Percentiles rank a stretch among this genome's conserved stretches.
These are phyloP conservation scores for Proteromonas lacertae DNA, from an alignment of 352 stramenopile species.

Conservation along the genomic window DNA sequence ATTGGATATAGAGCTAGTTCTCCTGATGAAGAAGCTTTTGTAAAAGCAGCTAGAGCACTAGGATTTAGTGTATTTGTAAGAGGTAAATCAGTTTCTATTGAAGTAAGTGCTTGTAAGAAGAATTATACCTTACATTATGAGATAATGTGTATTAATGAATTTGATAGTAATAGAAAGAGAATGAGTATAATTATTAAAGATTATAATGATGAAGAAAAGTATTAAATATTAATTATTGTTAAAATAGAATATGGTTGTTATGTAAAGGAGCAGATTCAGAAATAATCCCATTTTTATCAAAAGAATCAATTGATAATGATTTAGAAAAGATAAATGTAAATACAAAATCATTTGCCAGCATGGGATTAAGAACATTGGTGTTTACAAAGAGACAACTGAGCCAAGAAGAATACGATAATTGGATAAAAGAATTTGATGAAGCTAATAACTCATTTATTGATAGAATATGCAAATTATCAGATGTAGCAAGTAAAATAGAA, in stretches of 20 bases:
- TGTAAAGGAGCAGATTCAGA: slow-evolving; percentile 41
- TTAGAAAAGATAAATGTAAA: slow-evolving; percentile 24
- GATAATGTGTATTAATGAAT: slow-evolving; percentile 80
- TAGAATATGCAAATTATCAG: slow-evolving; percentile 13
- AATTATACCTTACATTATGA: slow-evolving; percentile 27
- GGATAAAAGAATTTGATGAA: slow-evolving; percentile 3
- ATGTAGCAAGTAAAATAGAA: slow-evolving; percentile 6
- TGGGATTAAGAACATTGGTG: slow-evolving; percentile 33
- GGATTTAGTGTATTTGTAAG: slow-evolving; percentile 3
- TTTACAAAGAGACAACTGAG: slow-evolving; percentile 12
- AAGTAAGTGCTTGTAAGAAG: slow-evolving; percentile 2
- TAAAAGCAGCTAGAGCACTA: slow-evolving; percentile 1
- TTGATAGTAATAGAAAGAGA: slow-evolving; percentile 83
- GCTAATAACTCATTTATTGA: slow-evolving; percentile 9
- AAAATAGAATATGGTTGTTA: slow-evolving; percentile 17
- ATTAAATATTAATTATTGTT: slow-evolving; percentile 7
- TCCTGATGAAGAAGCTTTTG: slow-evolving; percentile 9
- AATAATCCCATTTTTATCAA: slow-evolving; percentile 26
- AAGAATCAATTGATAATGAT: slow-evolving; percentile 1
- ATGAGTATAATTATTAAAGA: slow-evolving; percentile 78
- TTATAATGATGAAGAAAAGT: slow-evolving; percentile 5
- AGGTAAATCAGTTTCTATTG: slow-evolving; percentile 2
- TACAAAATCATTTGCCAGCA: neutral
- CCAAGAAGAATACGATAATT: slow-evolving; percentile 18
- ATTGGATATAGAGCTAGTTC: slow-evolving; percentile 8